Evolutionary conservation across 306 rosid species (phyloP), one percentile per base, ranked within the genome.

Genomic region (Astragalus membranaceus): DNA sequence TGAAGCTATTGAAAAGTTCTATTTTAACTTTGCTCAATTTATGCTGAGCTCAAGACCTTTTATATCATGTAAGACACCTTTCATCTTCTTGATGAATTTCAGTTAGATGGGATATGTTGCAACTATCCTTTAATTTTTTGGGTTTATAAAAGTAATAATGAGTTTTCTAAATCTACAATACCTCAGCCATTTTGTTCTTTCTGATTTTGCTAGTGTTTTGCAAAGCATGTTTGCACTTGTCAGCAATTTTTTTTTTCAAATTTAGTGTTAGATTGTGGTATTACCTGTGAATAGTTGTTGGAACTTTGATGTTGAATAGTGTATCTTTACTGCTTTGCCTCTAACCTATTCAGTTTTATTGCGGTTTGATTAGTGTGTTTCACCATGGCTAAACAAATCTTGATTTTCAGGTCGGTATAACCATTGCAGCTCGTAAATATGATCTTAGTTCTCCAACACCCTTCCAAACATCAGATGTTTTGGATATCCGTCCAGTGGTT

Each of bases 401-500:
- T 77, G 60, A 16, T 75, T 75, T 75, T 75, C 85, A 95, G 97
- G 91, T 83, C 17, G 99, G 99, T 41, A 76, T 91, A 74, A 83
- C 89, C 23, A 60, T 85, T 85, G 96, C 95, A 54, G 97, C 99
- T 61, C 92, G 93, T 30, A 89, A 86, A 74, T 89, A 87, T 73
- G 95, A 91, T 85, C 89, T 95, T 55, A 74, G 64, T 68, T 87
- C 95, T 17, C 13, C 83, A 10, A 52, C 91, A 49, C 99, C 97
- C 15, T 95, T 95, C 83, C 95, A 87, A 76, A 66, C 87, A 58
- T 83, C 89, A 57, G 97, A 95, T 86, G 72, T 95, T 70, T 77
- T 89, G 84, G 88, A 89, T 83, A 76, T 95, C 48, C 89, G 88
- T 79, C 97, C 99, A 3, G 97, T 95, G 41, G 88, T 95, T 72